Percentiles rank a stretch among this genome's conserved stretches.
Conservation (phyloP, 2,329 filamentous ascomycete genomes). For the Colletotrichum liriopes region DNA sequence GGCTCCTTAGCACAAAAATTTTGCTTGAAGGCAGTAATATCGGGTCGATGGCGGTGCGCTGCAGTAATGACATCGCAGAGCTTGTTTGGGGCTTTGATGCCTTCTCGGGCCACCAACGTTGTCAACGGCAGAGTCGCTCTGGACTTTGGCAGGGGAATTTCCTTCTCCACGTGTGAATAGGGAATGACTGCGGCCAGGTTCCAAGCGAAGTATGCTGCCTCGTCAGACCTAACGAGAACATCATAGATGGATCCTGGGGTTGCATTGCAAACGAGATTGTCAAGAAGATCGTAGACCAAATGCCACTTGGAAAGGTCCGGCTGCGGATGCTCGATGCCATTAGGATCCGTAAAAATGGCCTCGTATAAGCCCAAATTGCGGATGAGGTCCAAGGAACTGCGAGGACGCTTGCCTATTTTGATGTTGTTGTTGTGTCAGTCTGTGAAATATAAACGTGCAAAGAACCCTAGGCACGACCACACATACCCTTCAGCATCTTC, state of each 20-base stretch:
- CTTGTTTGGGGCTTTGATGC: slow-evolving; percentile 85
- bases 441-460: background rate
- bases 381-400: slow-evolving; percentile 75
- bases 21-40: slow-evolving; percentile 76
- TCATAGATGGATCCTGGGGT: slow-evolving; percentile 65
- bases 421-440: slow-evolving; percentile 12
- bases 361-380: slow-evolving; percentile 78
- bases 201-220: slow-evolving; percentile 83
- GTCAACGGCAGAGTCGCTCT: slow-evolving; percentile 64
- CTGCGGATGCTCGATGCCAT: slow-evolving; percentile 62
- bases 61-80: slow-evolving; percentile 77
- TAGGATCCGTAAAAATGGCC: slow-evolving; percentile 81
- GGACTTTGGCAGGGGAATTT: slow-evolving; percentile 55
- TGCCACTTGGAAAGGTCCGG: slow-evolving; percentile 75
- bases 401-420: slow-evolving; percentile 69
- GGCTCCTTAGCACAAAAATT: slow-evolving; percentile 63
- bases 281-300: slow-evolving; percentile 75
- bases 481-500: slow-evolving; percentile 86
- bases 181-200: slow-evolving; percentile 81
- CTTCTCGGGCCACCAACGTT: slow-evolving; percentile 79
- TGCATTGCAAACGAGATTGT: slow-evolving; percentile 62
- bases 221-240: slow-evolving; percentile 72
- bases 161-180: slow-evolving; percentile 73
- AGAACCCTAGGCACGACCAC: background rate
- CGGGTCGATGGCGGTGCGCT: slow-evolving; percentile 72